Conservation (phyloP, 2,329 filamentous ascomycete genomes). For the Arthrobotrys sphaeroides region DNA sequence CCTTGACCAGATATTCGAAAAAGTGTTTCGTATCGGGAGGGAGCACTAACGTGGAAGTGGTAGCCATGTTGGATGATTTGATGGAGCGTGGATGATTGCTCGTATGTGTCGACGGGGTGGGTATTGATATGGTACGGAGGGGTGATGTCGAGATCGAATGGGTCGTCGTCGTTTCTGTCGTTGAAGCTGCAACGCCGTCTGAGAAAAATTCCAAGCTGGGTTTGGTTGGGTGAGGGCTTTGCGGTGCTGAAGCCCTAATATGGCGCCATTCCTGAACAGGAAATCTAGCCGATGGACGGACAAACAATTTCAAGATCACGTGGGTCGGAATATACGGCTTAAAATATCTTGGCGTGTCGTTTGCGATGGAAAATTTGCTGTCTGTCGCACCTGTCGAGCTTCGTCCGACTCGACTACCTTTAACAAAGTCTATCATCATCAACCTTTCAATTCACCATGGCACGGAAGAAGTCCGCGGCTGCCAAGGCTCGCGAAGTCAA, state of each 20-base stretch:
- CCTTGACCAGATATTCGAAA: neutral
- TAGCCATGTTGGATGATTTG: conserved; percentile 39
- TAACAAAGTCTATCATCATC: neutral
- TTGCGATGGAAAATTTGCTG: conserved; percentile 41
- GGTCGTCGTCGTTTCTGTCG: conserved; percentile 40
- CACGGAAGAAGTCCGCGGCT: conserved; percentile 49
- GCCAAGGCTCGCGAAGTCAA: conserved; percentile 46
- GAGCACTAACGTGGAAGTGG: conserved; percentile 48
- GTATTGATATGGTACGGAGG: conserved; percentile 1
- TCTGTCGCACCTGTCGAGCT: neutral
- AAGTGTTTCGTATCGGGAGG: neutral
- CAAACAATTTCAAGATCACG: conserved; percentile 21
- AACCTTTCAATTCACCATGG: conserved; percentile 15
- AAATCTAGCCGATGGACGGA: conserved; percentile 18
- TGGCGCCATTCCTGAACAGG: neutral
- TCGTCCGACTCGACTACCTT: neutral
- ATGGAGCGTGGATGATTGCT: conserved; percentile 21
- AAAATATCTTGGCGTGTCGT: conserved; percentile 19
- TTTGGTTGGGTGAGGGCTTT: conserved; percentile 49
- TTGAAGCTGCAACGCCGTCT: conserved; percentile 37
- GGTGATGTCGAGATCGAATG: conserved; percentile 22
- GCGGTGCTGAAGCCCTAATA: conserved; percentile 45
- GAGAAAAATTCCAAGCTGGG: conserved; percentile 36
- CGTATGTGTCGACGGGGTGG: conserved; percentile 17
- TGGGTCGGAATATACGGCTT: conserved; percentile 25